A percentile compares a stretch with the other conserved stretches of the same genome.
Conservation (phyloP, 805 yeast species). For the Lachancea waltii region DNA sequence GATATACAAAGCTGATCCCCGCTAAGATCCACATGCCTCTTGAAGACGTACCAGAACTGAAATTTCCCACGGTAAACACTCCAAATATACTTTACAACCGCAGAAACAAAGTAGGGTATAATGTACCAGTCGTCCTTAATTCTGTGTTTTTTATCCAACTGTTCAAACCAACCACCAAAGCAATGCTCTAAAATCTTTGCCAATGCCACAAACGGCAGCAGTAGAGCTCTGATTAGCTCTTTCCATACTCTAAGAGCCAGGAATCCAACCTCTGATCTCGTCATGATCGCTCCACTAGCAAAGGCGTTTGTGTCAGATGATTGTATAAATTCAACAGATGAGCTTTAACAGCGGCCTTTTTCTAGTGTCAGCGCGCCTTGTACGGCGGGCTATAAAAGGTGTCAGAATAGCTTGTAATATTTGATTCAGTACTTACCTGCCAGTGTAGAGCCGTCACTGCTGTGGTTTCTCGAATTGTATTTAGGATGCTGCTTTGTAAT, state of each 20-base stretch:
- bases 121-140: slow-evolving; percentile 48
- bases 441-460: slow-evolving; percentile 7
- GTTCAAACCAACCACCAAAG: slow-evolving; percentile 12
- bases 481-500: slow-evolving; percentile 2
- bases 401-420: neutral
- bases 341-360: slow-evolving; percentile 1
- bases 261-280: slow-evolving; percentile 9
- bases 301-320: neutral
- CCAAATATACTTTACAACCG: slow-evolving; percentile 37
- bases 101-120: slow-evolving; percentile 38
- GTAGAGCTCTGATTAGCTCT: slow-evolving; percentile 13
- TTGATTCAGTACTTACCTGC: slow-evolving; percentile 2
- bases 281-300: neutral
- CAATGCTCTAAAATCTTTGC: slow-evolving; percentile 11
- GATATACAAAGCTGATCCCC: slow-evolving; percentile 55
- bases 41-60: slow-evolving; percentile 68
- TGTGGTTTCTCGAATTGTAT: slow-evolving; percentile 1
- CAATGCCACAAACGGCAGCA: slow-evolving; percentile 17
- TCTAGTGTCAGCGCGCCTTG: slow-evolving; percentile 5
- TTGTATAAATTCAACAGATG: neutral
- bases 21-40: slow-evolving; percentile 41
- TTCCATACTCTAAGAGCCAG: slow-evolving; percentile 14
- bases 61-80: slow-evolving; percentile 29
- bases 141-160: slow-evolving; percentile 30
- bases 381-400: neutral